Evolutionary conservation across 768 basidiomycete genomes (phyloP).

Genomic region (Phylloporus scabripes): DNA sequence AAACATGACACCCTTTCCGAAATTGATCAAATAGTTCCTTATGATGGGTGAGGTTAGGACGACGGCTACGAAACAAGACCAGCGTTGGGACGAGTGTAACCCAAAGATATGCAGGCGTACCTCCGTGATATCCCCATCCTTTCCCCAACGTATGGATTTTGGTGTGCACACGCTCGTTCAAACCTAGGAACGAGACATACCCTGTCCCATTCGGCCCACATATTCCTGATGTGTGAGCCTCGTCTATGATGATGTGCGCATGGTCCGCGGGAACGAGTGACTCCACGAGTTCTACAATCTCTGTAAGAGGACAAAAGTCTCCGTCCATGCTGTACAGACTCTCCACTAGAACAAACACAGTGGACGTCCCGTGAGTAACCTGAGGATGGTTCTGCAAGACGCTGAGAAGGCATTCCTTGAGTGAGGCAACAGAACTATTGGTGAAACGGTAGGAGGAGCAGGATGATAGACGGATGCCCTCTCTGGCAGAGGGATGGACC

Average conservation of each 20-base stretch:
- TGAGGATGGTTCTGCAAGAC: slow-evolving; percentile 21
- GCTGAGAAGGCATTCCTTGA: slow-evolving; percentile 28
- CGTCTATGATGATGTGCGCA: slow-evolving; percentile 48
- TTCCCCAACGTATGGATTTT: slow-evolving; percentile 54
- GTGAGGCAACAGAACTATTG: slow-evolving; percentile 41
- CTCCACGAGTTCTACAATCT: slow-evolving; percentile 38
- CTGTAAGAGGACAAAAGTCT: slow-evolving; percentile 42
- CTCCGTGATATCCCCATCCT: slow-evolving; percentile 21
- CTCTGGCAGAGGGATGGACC: slow-evolving; percentile 47
- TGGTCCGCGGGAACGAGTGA: slow-evolving; percentile 32
- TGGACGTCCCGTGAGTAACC: slow-evolving; percentile 23
- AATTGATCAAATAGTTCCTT: slow-evolving; percentile 19
- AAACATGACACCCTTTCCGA: slow-evolving; percentile 16
- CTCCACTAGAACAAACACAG: slow-evolving; percentile 48
- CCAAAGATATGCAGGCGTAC: neutral
- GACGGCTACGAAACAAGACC: slow-evolving; percentile 7
- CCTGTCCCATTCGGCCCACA: slow-evolving; percentile 47
- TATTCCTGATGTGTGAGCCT: slow-evolving; percentile 54
- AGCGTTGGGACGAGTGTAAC: neutral
- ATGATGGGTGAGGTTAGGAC: slow-evolving; percentile 15
- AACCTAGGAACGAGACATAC: slow-evolving; percentile 35
- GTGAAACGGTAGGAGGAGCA: slow-evolving; percentile 31
- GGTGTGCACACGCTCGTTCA: slow-evolving; percentile 39
- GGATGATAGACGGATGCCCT: slow-evolving; percentile 43
- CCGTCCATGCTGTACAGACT: slow-evolving; percentile 61